Conservation (phyloP, 495 filamentous ascomycete species). For the Penicillium dipodomyicola region DNA sequence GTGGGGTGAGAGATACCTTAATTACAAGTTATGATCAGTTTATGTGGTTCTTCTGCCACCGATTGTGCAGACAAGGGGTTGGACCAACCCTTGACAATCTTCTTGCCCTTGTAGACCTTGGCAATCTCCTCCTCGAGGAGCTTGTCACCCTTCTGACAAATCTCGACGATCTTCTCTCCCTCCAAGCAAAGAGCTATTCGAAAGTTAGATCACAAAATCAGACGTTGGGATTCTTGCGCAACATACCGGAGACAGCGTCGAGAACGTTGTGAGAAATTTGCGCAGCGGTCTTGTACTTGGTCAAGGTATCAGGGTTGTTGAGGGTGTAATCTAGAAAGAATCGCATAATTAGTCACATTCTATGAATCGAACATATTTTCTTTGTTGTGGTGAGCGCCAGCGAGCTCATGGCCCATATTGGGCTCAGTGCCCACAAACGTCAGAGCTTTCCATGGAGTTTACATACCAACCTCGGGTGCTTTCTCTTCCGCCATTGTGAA, state of each 20-base stretch:
- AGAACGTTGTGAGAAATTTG: slow-evolving; percentile 93
- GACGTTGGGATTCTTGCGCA: not conserved
- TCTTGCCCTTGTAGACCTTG: slow-evolving; percentile 99
- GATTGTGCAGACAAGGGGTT: not conserved
- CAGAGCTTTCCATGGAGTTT: slow-evolving; percentile 39
- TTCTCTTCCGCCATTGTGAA: slow-evolving; percentile 47
- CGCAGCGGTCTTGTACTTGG: slow-evolving; percentile 97
- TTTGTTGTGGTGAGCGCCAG: slow-evolving; percentile 1
- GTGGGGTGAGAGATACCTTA: slow-evolving; percentile 88
- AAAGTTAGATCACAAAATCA: slow-evolving; percentile 21
- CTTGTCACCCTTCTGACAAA: slow-evolving; percentile 95
- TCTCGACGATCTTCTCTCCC: slow-evolving; percentile 83
- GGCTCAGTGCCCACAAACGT: slow-evolving; percentile 38
- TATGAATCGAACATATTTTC: not conserved
- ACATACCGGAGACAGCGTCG: slow-evolving; percentile 69
- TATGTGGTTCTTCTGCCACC: not conserved
- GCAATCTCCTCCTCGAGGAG: slow-evolving; percentile 86
- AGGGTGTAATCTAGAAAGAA: slow-evolving; percentile 77
- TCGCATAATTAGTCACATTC: not conserved
- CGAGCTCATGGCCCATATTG: slow-evolving; percentile 18
- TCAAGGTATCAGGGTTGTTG: slow-evolving; percentile 94
- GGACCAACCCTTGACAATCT: slow-evolving; percentile 76
- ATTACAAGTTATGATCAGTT: slow-evolving; percentile 20
- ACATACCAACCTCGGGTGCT: slow-evolving; percentile 48
- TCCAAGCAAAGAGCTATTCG: slow-evolving; percentile 69